A percentile compares a stretch with the other conserved stretches of the same genome.
Evolutionary conservation across 208 protist species (phyloP).

Genomic region (Leptomonas seymouri): DNA sequence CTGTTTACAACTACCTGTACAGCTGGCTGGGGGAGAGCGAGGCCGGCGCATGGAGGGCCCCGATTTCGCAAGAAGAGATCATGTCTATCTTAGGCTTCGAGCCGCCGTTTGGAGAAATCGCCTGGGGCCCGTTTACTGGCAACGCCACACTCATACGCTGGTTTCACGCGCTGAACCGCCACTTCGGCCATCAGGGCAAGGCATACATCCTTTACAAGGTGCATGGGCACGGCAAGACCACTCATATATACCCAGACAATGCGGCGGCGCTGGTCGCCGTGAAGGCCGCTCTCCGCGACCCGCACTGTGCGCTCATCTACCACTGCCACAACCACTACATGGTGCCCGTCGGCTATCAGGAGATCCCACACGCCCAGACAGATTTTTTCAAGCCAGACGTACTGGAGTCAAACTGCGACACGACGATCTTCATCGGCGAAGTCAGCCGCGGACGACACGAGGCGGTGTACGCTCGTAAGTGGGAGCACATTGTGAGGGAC

Average conservation of each 20-base stretch:
- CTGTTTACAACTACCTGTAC: slow-evolving; percentile 94
- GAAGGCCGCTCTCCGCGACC: slow-evolving; percentile 70
- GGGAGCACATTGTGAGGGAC: slow-evolving; percentile 84
- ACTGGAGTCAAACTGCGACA: slow-evolving; percentile 52
- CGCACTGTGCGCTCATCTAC: slow-evolving; percentile 88
- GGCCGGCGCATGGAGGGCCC: slow-evolving; percentile 37
- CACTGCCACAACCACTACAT: slow-evolving; percentile 96
- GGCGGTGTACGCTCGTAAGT: slow-evolving; percentile 84
- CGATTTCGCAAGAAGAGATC: slow-evolving; percentile 88
- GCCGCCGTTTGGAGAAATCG: slow-evolving; percentile 88
- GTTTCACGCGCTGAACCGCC: slow-evolving; percentile 88
- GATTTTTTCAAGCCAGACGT: slow-evolving; percentile 72
- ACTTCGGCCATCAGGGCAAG: slow-evolving; percentile 60
- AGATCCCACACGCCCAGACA: slow-evolving; percentile 71
- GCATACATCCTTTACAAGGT: slow-evolving; percentile 89
- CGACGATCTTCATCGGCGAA: slow-evolving; percentile 91
- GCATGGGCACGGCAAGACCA: slow-evolving; percentile 67
- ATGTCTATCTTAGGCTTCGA: slow-evolving; percentile 91
- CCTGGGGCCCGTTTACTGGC: slow-evolving; percentile 91
- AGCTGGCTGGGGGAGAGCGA: slow-evolving; percentile 73
- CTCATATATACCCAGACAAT: slow-evolving; percentile 58
- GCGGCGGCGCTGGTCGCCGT: slow-evolving; percentile 58
- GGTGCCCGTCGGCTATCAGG: slow-evolving; percentile 90
- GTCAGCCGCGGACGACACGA: slow-evolving; percentile 87
- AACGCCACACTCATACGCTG: slow-evolving; percentile 91